phyloP scores from a whole-genome alignment of 768 basidiomycete species.

The Mycena haematopus region DNA sequence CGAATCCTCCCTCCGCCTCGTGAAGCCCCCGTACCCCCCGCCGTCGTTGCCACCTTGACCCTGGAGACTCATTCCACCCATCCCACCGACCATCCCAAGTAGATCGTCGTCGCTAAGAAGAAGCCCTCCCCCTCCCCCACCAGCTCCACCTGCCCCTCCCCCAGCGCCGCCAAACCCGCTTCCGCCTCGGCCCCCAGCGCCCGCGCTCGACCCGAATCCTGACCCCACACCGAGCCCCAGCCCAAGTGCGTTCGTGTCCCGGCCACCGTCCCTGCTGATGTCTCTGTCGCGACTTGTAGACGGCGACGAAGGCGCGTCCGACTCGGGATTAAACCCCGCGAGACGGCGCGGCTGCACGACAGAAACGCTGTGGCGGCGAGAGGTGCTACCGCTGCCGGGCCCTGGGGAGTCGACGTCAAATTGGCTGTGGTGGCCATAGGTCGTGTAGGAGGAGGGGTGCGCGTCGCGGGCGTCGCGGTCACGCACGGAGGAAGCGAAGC shows the following conservation, averaged over 20 bases:
- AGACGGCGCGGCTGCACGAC: slow-evolving; percentile 21
- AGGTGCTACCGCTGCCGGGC: slow-evolving; percentile 40
- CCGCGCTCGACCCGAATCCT: background rate
- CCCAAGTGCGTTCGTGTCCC: no score
- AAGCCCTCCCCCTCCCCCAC: slow-evolving; percentile 44
- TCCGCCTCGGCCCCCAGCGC: slow-evolving; percentile 24
- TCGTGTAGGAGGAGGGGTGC: background rate
- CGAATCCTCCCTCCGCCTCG: background rate
- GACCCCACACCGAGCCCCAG: background rate
- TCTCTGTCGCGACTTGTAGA: no score
- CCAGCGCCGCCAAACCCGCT: no score
- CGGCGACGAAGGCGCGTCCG: no score
- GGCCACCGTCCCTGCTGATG: no score
- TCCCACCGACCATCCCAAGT: slow-evolving; percentile 34
- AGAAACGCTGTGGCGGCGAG: slow-evolving; percentile 35
- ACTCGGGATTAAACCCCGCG: slow-evolving; percentile 9
- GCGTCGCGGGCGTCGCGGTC: background rate
- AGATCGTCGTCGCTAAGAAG: slow-evolving; percentile 83
- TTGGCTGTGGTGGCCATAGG: background rate
- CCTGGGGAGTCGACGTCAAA: slow-evolving; percentile 33
- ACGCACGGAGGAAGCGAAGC: background rate
- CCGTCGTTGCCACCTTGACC: background rate
- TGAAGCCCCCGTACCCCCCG: background rate
- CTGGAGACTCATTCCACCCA: background rate
- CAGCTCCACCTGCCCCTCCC: no score